Evolutionary conservation across 768 basidiomycete genomes (phyloP), one percentile per base, ranked within the genome.

Genomic region (Boletales sp.): DNA sequence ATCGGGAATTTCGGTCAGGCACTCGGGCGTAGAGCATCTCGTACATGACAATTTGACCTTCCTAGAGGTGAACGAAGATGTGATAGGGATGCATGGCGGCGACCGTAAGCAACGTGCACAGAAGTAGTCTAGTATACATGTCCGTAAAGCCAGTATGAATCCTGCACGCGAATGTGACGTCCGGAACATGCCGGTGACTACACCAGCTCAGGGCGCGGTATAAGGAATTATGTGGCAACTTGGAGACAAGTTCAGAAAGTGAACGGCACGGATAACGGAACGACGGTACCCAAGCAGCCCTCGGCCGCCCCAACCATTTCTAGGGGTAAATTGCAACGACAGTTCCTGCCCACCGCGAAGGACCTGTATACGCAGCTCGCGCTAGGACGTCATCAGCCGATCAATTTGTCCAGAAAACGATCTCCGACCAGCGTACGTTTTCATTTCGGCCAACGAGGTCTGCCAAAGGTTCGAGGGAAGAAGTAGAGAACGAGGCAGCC

Each of bases 301-400:
- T 51, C 90, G 74, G 10, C 93, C 93, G 53, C 90, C 91, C 93
- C 93, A 97, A 8, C 84, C 84, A 49, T 75, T 80, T 43, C 81
- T 68, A 7, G 91, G 90, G 4, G 73, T 84, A 38, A 93, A 70
- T n/a, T 67, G 76, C 50, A 91, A 59, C 17, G 71, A 71, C 13
- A 81, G 56, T 8, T 59, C 64, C 54, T 78, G 65, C 4, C 66
- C 74, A 6, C 71, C 66, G 29, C 88, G 81, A 27, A 81, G 67
- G 9, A 90, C 76, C 40, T 76, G 73, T 46, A 93, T 73, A 6
- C 68, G 60, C 34, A 93, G 69, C 40, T 77, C 74, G 42, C 76
- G 75, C 90, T 92, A 29, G 15, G 12, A 49, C 18, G 37, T 14
- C 34, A 40, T 15, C n/a, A 29, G 17, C 31, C 29, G 12, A 12